Conservation (phyloP, 768 basidiomycete species). For the Podaxis carcinomalis region DNA sequence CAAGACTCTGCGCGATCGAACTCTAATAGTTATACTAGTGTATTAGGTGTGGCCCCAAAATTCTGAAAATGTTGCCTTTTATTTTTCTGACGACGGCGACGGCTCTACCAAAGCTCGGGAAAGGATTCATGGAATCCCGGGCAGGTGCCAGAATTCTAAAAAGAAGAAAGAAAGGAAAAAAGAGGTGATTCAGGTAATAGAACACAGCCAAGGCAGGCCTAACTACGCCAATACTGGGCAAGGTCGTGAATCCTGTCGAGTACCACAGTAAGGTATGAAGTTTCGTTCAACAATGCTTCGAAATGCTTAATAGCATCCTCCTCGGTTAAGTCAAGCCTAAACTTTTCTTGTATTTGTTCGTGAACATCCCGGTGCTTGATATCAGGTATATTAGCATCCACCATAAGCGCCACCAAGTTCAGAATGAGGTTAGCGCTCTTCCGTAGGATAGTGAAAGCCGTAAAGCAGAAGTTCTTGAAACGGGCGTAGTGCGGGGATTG, state of each 20-base stretch:
- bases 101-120: too few relatives aligned
- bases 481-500: conserved; percentile 92
- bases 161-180: background rate
- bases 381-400: conserved; percentile 95
- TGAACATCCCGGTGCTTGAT: conserved; percentile 89
- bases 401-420: conserved; percentile 95
- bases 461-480: conserved; percentile 96
- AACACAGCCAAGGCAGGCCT: conserved; percentile 16
- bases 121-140: too few relatives aligned
- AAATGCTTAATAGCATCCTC: conserved; percentile 98
- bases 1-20: background rate
- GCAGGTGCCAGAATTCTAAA: too few relatives aligned
- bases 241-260: conserved; percentile 91
- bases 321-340: conserved; percentile 89
- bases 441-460: conserved; percentile 93
- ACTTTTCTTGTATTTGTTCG: conserved; percentile 94
- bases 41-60: background rate
- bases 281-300: conserved; percentile 89
- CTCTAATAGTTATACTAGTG: background rate
- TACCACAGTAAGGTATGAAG: conserved; percentile 88
- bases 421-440: conserved; percentile 97
- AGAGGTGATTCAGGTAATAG: background rate
- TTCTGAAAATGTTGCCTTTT: too few relatives aligned
- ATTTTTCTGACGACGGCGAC: too few relatives aligned
- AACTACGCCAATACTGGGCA: conserved; percentile 87